Percentiles rank a stretch among this genome's conserved stretches.
Conservation (phyloP, 345 rosid species). For the Gossypium turneri region DNA sequence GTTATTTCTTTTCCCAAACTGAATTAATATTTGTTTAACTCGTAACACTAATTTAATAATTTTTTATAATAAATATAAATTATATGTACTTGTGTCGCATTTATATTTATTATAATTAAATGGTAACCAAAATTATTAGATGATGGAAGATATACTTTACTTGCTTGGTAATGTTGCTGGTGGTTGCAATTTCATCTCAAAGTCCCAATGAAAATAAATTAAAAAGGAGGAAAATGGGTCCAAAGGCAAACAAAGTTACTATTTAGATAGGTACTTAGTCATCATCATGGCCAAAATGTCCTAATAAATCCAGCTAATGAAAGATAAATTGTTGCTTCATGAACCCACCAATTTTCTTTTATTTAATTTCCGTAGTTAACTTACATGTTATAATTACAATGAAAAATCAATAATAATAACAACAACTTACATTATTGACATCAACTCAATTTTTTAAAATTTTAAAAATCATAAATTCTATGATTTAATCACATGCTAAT, state of each 20-base stretch:
- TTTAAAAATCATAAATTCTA: neutral
- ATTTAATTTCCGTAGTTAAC: neutral
- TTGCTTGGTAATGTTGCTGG: constrained; percentile 10
- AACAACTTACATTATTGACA: neutral
- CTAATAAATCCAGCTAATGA: constrained; percentile 26
- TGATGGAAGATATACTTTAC: neutral
- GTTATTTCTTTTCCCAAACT: too few relatives aligned
- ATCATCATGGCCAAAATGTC: constrained; percentile 27
- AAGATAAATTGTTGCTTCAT: constrained; percentile 7
- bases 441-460: neutral
- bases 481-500: too few relatives aligned
- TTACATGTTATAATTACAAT: neutral
- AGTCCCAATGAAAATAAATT: neutral
- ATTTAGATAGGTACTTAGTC: constrained; percentile 24
- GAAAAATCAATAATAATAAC: neutral
- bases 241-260: neutral
- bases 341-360: neutral
- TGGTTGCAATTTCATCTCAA: constrained; percentile 31
- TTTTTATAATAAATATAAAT: too few relatives aligned
- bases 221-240: neutral
- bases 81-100: too few relatives aligned
- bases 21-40: too few relatives aligned
- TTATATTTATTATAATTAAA: too few relatives aligned
- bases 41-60: fast-evolving
- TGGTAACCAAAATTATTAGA: neutral